Percentiles rank a stretch among this genome's conserved stretches.
Conservation (phyloP, 2,329 filamentous ascomycete species). For the Neofusicoccum cordaticola region DNA sequence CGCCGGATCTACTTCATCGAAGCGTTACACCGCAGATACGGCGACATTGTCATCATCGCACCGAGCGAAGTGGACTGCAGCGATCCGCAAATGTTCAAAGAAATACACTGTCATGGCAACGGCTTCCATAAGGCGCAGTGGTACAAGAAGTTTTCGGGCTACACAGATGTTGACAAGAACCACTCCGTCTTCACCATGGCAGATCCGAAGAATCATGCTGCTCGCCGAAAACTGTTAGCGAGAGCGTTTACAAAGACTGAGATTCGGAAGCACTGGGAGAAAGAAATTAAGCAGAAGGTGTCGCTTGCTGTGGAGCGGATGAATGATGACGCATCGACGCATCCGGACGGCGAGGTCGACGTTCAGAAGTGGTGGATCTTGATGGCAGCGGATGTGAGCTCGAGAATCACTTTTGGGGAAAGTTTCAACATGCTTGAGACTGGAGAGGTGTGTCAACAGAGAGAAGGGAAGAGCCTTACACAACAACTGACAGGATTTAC, state of each 20-base stretch:
- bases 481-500: neutral
- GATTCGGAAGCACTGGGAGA: constrained; percentile 37
- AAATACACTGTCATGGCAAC: constrained; percentile 31
- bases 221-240: constrained; percentile 36
- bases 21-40: constrained; percentile 33
- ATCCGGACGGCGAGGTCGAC: constrained; percentile 29
- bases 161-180: constrained; percentile 11
- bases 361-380: constrained; percentile 39
- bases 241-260: constrained; percentile 35
- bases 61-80: constrained; percentile 30
- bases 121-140: constrained; percentile 19
- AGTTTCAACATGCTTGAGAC: constrained; percentile 38
- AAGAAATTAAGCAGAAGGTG: constrained; percentile 31
- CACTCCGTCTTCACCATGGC: constrained; percentile 38
- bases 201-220: constrained; percentile 34
- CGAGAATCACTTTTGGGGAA: constrained; percentile 40
- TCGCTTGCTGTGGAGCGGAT: constrained; percentile 34
- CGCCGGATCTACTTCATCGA: constrained; percentile 40
- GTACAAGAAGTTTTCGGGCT: neutral
- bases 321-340: constrained; percentile 20
- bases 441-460: constrained; percentile 28
- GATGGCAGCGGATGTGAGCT: constrained; percentile 40
- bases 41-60: constrained; percentile 30
- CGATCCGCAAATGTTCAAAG: constrained; percentile 28
- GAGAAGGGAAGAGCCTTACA: neutral